Percentiles rank a stretch among this genome's conserved stretches.
These are phyloP conservation scores for Suhomyces sp. DNA, from an alignment of 805 yeast species.

Conservation along the genomic window DNA sequence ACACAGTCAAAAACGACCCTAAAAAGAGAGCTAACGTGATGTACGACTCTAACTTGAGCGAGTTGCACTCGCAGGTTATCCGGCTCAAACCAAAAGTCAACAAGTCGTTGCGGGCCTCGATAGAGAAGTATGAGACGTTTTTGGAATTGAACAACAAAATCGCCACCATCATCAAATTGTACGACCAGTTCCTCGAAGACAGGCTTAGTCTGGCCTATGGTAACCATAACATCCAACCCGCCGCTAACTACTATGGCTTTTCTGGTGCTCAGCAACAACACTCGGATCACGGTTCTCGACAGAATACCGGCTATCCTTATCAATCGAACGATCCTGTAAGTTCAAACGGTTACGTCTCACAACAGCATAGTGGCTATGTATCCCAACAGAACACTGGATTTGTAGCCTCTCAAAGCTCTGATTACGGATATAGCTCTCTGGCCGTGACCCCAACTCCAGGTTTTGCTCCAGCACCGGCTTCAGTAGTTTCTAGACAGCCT, in stretches of 20 bases:
- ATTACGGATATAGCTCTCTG: not conserved
- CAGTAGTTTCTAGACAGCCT: slow-evolving; percentile 2
- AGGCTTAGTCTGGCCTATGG: slow-evolving; percentile 38
- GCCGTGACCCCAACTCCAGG: not conserved
- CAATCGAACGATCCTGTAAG: not conserved
- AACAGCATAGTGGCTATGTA: not conserved
- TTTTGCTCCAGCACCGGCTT: not conserved
- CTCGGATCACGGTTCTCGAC: not conserved
- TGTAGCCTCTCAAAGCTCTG: slow-evolving; percentile 2
- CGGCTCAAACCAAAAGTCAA: slow-evolving; percentile 69
- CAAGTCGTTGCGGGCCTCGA: slow-evolving; percentile 53
- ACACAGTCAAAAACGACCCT: slow-evolving; percentile 48
- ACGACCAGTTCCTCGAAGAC: slow-evolving; percentile 69
- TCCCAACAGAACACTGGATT: slow-evolving; percentile 4
- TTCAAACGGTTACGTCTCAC: not conserved
- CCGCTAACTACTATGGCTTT: not conserved
- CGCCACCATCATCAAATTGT: slow-evolving; percentile 69
- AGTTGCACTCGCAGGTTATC: slow-evolving; percentile 57
- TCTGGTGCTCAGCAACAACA: not conserved
- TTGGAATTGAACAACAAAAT: slow-evolving; percentile 76
- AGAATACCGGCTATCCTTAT: not conserved
- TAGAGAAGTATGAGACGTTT: slow-evolving; percentile 59
- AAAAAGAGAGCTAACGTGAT: slow-evolving; percentile 34
- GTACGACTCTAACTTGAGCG: slow-evolving; percentile 51
- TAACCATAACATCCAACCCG: slow-evolving; percentile 16